phyloP scores from a whole-genome alignment of 2,329 filamentous ascomycete genomes.

The Fusarium stilboides region DNA sequence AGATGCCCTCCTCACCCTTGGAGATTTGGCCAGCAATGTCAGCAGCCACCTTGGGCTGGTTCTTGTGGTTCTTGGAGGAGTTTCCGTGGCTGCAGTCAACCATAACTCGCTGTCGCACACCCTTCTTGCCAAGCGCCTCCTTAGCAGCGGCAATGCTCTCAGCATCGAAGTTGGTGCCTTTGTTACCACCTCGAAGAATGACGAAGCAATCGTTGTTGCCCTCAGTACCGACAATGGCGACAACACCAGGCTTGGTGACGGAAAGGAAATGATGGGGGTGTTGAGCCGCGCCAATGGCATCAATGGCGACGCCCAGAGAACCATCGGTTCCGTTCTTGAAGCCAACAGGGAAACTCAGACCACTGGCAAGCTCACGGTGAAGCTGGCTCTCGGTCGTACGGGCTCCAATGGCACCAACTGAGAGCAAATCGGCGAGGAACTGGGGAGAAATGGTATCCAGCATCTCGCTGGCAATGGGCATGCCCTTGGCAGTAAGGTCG shows the following conservation, averaged over 20 bases:
- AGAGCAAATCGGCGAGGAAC: slow-evolving; percentile 93
- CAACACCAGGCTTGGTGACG: slow-evolving; percentile 95
- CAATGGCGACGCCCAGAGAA: slow-evolving; percentile 88
- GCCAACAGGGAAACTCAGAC: slow-evolving; percentile 95
- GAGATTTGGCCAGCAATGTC: slow-evolving; percentile 87
- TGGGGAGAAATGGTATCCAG: slow-evolving; percentile 98
- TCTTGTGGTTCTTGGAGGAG: slow-evolving; percentile 95
- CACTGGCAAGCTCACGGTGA: slow-evolving; percentile 93
- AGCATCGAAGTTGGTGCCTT: slow-evolving; percentile 94
- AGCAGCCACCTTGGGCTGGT: slow-evolving; percentile 93
- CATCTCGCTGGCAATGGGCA: slow-evolving; percentile 98
- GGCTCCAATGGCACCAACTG: slow-evolving; percentile 94
- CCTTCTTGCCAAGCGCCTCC: slow-evolving; percentile 80
- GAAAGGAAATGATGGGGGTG: slow-evolving; percentile 97
- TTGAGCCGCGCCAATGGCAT: slow-evolving; percentile 92
- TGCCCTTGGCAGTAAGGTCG: slow-evolving; percentile 90
- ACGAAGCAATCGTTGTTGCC: slow-evolving; percentile 99
- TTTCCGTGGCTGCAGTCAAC: slow-evolving; percentile 99
- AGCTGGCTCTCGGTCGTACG: slow-evolving; percentile 96
- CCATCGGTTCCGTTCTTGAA: slow-evolving; percentile 99
- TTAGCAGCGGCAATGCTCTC: slow-evolving; percentile 88
- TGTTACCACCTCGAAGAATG: slow-evolving; percentile 91
- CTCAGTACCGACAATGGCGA: slow-evolving; percentile 92
- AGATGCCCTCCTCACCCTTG: slow-evolving; percentile 86
- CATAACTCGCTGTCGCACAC: slow-evolving; percentile 86